Conservation (phyloP, 2,329 filamentous ascomycete species). For the Cladosporium sp. region DNA sequence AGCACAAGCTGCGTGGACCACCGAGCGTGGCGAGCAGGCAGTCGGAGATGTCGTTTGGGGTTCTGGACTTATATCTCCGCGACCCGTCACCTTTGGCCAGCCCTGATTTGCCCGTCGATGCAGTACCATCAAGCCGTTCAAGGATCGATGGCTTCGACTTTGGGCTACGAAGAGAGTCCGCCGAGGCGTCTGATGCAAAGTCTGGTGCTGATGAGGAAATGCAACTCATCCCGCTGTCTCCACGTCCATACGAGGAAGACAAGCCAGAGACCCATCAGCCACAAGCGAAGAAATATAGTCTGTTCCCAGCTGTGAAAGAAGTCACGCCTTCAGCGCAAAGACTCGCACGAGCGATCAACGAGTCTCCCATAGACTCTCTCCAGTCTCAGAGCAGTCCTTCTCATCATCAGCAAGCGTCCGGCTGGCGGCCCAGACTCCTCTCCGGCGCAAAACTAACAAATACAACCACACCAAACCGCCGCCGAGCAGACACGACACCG, state of each 20-base stretch:
- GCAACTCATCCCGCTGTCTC: conserved; percentile 15
- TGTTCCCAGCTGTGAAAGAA: conserved; percentile 25
- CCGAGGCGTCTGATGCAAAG: conserved; percentile 2
- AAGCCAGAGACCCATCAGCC: background rate
- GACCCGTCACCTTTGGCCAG: conserved; percentile 21
- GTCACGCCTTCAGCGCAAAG: conserved; percentile 16
- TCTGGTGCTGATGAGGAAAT: conserved; percentile 15
- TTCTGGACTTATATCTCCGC: conserved; percentile 29
- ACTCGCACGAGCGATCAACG: conserved; percentile 5
- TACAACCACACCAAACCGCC: background rate
- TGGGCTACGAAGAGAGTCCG: conserved; percentile 13
- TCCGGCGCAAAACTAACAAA: background rate
- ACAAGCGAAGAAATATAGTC: conserved; percentile 22
- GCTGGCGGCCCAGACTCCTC: background rate
- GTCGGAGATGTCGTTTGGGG: conserved; percentile 29
- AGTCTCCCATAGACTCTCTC: background rate
- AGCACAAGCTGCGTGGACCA: background rate
- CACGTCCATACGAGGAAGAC: conserved; percentile 11
- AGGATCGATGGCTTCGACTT: conserved; percentile 29
- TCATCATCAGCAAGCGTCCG: background rate
- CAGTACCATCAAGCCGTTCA: conserved; percentile 18
- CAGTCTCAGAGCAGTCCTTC: background rate
- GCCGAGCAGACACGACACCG: background rate
- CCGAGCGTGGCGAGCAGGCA: conserved; percentile 15
- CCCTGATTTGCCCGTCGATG: conserved; percentile 15